A percentile compares a stretch with the other conserved stretches of the same genome.
These are phyloP conservation scores for Rhipidocladum racemiflorum DNA, from an alignment of 176 grass and related monocot species.

Conservation along the genomic window DNA sequence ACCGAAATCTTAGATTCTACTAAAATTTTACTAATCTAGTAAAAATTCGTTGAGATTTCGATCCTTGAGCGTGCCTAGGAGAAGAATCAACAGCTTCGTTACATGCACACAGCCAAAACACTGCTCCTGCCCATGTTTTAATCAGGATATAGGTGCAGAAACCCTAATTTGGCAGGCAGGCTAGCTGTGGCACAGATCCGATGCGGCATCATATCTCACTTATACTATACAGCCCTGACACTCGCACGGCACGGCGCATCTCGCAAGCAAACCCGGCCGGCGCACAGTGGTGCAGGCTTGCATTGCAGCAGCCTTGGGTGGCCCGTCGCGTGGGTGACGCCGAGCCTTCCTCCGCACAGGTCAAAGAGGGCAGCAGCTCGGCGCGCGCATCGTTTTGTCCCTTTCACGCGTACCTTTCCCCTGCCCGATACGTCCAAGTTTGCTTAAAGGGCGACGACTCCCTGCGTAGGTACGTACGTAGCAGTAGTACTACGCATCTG, in stretches of 20 bases:
- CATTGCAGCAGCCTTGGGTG: neutral
- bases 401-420: neutral
- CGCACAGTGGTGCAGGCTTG: neutral
- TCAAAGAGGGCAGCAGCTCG: neutral
- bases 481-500: neutral
- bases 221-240: neutral
- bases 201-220: neutral
- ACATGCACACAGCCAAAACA: neutral
- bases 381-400: conserved; percentile 31
- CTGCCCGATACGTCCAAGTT: conserved; percentile 12
- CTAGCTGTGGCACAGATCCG: neutral
- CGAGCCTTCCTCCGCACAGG: neutral
- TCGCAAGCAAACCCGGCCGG: neutral
- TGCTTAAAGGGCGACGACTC: neutral
- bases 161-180: neutral
- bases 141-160: neutral
- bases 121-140: neutral
- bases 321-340: conserved; percentile 1
- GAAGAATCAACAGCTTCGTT: neutral
- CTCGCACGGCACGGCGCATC: neutral
- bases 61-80: neutral
- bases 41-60: too few species aligned
- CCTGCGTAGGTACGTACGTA: neutral
- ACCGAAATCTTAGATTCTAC: too few species aligned
- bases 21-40: too few species aligned